Evolutionary conservation across 495 filamentous ascomycete species (phyloP), one percentile per base, ranked within the genome.

Genomic region (Hypoxylon intermedium): DNA sequence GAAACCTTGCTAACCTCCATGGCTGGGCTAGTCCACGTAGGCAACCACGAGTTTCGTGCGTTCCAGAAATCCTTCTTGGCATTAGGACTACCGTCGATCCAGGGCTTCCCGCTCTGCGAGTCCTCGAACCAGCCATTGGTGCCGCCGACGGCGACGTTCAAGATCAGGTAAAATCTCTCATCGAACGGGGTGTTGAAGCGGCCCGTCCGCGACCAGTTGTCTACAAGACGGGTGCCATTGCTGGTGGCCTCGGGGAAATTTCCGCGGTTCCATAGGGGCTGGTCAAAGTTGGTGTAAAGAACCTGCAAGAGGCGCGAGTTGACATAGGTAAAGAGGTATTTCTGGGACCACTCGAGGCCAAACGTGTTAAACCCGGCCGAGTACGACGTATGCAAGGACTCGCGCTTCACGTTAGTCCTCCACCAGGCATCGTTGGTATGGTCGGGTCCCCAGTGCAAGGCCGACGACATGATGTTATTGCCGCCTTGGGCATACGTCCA

Each of bases 121-220:
- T 95, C 88, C 65, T 88, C 72, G 68, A 93, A 95, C 88, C 89
- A 94, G 15, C 89, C 90, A 60, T 93, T 94, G 9, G 89, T 93
- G 43, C 86, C 84, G 13, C 91, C 91, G 43, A 95, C 90, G 21
- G 85, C 91, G 6, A 95, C 79, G 62, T 93, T 92, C 45, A 95
- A 64, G 48, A 95, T 90, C 15, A 95, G 79, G 57, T 89, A 94
- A 68, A 95, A 95, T 16, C 80, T 74, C 62, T 91, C 82, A 68
- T 95, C 91, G 66, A 95, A 95, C 0, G 91, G 91, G 0, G 90
- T 88, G 60, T 84, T 80, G 16, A 78, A 59, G 16, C 77, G 75
- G 30, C 83, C 85, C 2, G 86, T 89, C 45, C 82, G 72, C 30
- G 77, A 78, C 91, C 91, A 95, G 2, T 82, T 80, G 64, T 94